Percentiles rank a stretch among this genome's conserved stretches.
Evolutionary conservation across 257 asterid genomes (phyloP).

Genomic region (Echites panduratus): DNA sequence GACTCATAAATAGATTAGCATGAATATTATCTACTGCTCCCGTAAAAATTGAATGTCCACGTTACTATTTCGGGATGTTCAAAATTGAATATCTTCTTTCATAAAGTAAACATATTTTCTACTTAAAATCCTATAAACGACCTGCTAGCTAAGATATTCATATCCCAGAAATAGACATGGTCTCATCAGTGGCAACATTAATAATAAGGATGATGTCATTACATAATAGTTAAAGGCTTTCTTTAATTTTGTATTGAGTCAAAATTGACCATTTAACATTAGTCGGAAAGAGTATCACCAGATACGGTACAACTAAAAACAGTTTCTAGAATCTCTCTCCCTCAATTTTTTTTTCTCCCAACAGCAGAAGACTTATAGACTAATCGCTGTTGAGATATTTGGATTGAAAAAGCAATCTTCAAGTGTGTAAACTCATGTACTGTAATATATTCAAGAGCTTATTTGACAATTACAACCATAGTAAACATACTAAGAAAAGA

Average conservation of each 20-base stretch:
- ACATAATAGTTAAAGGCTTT: background rate
- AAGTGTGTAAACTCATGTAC: background rate
- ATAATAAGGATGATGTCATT: background rate
- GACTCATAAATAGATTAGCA: constrained; percentile 1
- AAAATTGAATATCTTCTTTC: background rate
- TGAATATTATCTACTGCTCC: background rate
- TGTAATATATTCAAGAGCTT: too few species aligned
- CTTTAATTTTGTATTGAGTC: background rate
- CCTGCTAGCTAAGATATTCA: background rate
- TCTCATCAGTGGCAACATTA: background rate
- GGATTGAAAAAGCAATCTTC: background rate
- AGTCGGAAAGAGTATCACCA: background rate
- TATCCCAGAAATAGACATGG: background rate
- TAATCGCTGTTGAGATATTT: background rate
- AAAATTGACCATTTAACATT: background rate
- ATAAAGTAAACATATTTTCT: too few species aligned
- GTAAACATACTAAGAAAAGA: background rate
- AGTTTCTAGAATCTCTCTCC: background rate
- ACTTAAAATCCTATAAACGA: too few species aligned
- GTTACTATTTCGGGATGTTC: background rate
- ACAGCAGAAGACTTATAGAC: background rate
- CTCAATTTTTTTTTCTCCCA: too few species aligned
- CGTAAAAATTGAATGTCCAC: background rate
- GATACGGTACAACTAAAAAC: too few species aligned
- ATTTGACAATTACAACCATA: background rate